Evolutionary conservation across 805 yeast species (phyloP), one percentile per base, ranked within the genome.

Genomic region (Isabelozyma rhagii): DNA sequence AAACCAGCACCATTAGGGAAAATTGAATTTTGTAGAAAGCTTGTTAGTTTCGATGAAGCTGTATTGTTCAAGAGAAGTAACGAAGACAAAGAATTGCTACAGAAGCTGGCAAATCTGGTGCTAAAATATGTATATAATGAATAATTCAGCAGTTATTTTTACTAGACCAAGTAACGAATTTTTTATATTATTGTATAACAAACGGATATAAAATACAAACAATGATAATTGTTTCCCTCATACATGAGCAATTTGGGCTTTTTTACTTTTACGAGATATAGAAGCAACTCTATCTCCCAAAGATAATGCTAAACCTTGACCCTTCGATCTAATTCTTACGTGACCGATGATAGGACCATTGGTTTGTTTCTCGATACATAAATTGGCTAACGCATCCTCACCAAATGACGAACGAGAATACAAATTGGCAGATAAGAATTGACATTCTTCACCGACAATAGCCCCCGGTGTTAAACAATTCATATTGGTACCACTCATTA

Each of bases 331-430:
- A 61, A 94, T 92, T 72, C 99, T 84, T 43, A 92, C 96, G 63
- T 92, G 96, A 8, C 99, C 99, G 51, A 88, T 81, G 49, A 91
- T 85, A 47, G 86, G 84, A 9, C 93, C 92, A 50, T 78, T 79
- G 8, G 81, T 72, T 54, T 83, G 82, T 71, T 84, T 85, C 69
- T 96, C 99, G 63, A 94, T 87, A 72, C 97, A 89, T 68, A 94
- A 74, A 64, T 96, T 94, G 49, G 98, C 98, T 62, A 94, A 78
- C 0, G 97, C 98, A 66, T 93, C 97, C 71, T 94, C 99, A 43
- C 99, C 99, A 68, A 94, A 94, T 11, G 96, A 84, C 7, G 96
- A 88, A 58, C 86, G 83, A 2, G 97, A 90, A 63, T 93, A 94
- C 63, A 94, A 73, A 66, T 96, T 94, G 48, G 99, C 98, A 57